Evolutionary conservation across 331 rosid genomes (phyloP), one percentile per base, ranked within the genome.

Genomic region (Dryas integrifolia): DNA sequence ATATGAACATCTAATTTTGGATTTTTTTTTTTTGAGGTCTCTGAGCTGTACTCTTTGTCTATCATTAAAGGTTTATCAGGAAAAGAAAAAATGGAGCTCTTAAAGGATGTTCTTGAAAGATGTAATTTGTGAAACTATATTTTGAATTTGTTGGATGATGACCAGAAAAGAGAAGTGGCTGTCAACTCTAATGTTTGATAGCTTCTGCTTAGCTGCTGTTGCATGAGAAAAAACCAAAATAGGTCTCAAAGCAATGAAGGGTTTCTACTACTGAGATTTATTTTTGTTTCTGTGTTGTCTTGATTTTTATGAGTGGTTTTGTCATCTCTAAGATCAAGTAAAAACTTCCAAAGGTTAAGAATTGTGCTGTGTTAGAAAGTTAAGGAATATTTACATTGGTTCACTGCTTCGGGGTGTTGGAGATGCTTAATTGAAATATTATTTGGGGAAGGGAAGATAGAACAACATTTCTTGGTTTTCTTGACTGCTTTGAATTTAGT

Each of bases 331-430:
- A 57, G 62, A 45, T 41, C 2, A 44, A 21, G 61, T 72, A 18
- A 51, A 30, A 49, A 49, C 71, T 9, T 38, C 58, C 5, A 1
- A 10, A 7, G 6, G 10, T 64, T 52, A 11, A 12, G 53, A 51
- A 65, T 14, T 21, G 21, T 67, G 56, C 50, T 56, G 50, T 15
- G 24, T 18, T 30, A 30, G 3, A 38, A 4, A 18, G 7, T 14
- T 70, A 24, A n/a, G n/a, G 63, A 26, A 12, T 11, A 55, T 35
- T 4, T 65, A 7, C 10, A 16, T 61, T 61, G 72, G 39, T 10
- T 47, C 38, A 4, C 58, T 73, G 66, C 56, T 72, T 63, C 8
- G 6, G 38, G 71, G 9, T 74, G 56, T 51, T 41, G 55, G 53
- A 41, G 41, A 40, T 73, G 4, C 48, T 45, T 52, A 15, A 26